Conservation (phyloP, 2,329 filamentous ascomycete genomes). For the Botrytis pseudocinerea region DNA sequence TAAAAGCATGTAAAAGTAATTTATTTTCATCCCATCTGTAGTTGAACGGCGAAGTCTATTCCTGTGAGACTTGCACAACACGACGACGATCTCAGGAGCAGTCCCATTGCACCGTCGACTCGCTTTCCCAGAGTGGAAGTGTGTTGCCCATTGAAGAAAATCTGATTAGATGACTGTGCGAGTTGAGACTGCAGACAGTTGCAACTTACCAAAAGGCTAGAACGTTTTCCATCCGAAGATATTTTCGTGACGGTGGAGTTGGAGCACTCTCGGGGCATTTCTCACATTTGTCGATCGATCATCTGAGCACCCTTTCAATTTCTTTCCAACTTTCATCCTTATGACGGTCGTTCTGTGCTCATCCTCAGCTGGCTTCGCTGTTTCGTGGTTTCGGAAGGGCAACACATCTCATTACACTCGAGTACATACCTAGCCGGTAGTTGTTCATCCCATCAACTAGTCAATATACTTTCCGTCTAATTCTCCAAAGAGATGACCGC, state of each 20-base stretch:
- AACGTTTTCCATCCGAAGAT: constrained; percentile 10
- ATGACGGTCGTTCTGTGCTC: background rate
- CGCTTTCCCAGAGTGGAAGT: too few species aligned
- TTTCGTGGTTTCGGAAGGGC: background rate
- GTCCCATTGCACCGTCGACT: background rate
- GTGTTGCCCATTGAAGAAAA: background rate
- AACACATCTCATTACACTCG: background rate
- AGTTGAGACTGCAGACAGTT: background rate
- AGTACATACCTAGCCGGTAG: background rate
- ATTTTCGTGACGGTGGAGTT: background rate
- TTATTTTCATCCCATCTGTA: constrained; percentile 8
- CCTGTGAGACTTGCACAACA: background rate
- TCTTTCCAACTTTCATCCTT: background rate
- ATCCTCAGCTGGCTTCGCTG: background rate
- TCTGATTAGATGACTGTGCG: constrained; percentile 15
- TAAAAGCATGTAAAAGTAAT: background rate
- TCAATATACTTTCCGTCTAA: background rate
- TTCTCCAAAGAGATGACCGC: background rate
- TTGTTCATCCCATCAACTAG: background rate
- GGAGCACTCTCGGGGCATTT: constrained; percentile 1
- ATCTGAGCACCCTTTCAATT: background rate
- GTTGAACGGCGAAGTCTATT: constrained; percentile 10
- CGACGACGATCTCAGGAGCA: background rate
- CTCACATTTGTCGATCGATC: background rate
- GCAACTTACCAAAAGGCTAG: background rate